phyloP scores from a whole-genome alignment of 148 eudicot genomes.

The Heliamphora exappendiculata region DNA sequence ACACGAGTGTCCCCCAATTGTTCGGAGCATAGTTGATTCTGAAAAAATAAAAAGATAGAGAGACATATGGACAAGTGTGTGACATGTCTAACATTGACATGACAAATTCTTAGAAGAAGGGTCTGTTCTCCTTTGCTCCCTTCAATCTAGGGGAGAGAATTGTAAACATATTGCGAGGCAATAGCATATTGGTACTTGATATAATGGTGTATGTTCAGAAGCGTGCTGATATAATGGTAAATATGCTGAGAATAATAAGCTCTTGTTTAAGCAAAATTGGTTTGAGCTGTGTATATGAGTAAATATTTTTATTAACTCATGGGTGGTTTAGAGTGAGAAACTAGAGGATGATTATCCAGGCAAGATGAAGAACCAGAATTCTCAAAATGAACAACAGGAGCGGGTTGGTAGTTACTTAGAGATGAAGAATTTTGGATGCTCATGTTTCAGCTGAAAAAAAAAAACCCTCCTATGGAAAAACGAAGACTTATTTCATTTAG shows the following conservation, averaged over 20 bases:
- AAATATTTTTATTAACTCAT: neutral
- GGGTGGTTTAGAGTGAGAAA: neutral
- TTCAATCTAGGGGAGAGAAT: neutral
- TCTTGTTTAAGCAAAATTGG: neutral
- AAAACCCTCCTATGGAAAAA: neutral
- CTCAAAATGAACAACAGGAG: neutral
- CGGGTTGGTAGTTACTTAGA: neutral
- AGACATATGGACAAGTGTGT: too few relatives aligned
- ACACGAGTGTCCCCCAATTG: too few relatives aligned
- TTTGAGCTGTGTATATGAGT: neutral
- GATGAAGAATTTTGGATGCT: neutral
- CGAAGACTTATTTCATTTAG: neutral
- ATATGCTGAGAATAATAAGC: neutral
- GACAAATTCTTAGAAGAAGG: too few relatives aligned
- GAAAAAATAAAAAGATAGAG: too few relatives aligned
- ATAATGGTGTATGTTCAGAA: too few relatives aligned
- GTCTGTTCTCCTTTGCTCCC: too few relatives aligned
- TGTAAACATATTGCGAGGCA: neutral
- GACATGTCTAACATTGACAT: too few relatives aligned
- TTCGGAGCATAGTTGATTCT: too few relatives aligned
- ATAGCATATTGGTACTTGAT: too few relatives aligned
- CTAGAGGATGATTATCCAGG: too few relatives aligned
- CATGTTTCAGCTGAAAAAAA: neutral
- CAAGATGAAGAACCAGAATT: neutral
- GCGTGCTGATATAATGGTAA: too few relatives aligned